Conservation (phyloP, 257 asterid genomes). For the Solanum ossicruentum region DNA sequence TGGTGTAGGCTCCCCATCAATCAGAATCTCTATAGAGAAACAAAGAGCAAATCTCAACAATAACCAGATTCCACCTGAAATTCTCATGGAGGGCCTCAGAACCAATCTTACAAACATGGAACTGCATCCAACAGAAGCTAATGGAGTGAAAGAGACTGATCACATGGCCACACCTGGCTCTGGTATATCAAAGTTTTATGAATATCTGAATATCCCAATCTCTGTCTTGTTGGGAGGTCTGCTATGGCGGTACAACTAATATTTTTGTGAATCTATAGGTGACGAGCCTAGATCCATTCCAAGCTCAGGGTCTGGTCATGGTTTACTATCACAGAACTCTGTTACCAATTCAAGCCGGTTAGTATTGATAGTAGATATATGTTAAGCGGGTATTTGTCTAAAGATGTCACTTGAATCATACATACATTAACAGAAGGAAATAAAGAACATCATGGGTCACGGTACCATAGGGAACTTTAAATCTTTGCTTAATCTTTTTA, state of each 20-base stretch:
- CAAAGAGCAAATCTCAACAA: slow-evolving; percentile 22
- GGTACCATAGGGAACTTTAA: not conserved
- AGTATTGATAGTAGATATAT: not conserved
- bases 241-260: not conserved
- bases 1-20: slow-evolving; percentile 29
- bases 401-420: not conserved
- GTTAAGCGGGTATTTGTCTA: not conserved
- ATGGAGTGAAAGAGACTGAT: slow-evolving; percentile 25
- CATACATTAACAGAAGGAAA: not conserved
- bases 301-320: slow-evolving; percentile 75
- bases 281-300: slow-evolving; percentile 57
- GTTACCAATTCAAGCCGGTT: slow-evolving; percentile 61
- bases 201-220: not conserved
- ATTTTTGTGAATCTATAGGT: slow-evolving; percentile 22
- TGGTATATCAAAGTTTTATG: slow-evolving; percentile 19
- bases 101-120: slow-evolving; percentile 20
- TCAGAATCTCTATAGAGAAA: slow-evolving; percentile 46
- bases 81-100: slow-evolving; percentile 31
- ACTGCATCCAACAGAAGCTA: slow-evolving; percentile 13
- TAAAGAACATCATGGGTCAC: not conserved
- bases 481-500: not conserved
- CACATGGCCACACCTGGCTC: slow-evolving; percentile 58
- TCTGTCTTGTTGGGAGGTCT: not conserved
- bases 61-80: slow-evolving; percentile 26
- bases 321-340: slow-evolving; percentile 41